Evolutionary conservation across 225 moss, liverwort and hornwort genomes (phyloP).

Genomic region (Straminergon stramineum): DNA sequence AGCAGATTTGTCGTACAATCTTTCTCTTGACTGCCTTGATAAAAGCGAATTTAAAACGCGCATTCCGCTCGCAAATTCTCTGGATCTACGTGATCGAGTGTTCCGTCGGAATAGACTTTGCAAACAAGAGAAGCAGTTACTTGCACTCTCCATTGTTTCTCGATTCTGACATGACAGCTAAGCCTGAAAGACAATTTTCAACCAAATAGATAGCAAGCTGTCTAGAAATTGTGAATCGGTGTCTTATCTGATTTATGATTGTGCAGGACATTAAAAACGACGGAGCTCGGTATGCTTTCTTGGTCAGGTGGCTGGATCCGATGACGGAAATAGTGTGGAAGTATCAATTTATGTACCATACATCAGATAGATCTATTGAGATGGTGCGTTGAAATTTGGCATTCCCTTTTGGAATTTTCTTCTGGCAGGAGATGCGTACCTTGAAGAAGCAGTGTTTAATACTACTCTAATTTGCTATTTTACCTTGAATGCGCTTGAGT

Average conservation of each 20-base stretch:
- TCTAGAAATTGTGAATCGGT: neutral
- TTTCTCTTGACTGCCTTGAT: neutral
- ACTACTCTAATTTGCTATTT: neutral
- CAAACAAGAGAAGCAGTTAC: too few species aligned
- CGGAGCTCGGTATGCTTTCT: constrained; percentile 82
- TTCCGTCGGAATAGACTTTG: neutral
- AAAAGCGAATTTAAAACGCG: neutral
- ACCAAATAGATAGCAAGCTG: neutral
- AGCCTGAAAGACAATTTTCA: neutral
- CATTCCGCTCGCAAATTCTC: neutral
- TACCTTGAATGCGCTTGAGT: neutral
- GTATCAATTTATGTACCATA: constrained; percentile 78
- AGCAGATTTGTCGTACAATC: neutral
- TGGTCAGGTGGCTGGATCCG: constrained; percentile 75
- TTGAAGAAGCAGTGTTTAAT: neutral
- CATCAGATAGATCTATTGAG: constrained; percentile 76
- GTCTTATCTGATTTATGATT: neutral
- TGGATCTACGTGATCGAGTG: neutral
- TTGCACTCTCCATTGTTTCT: too few species aligned
- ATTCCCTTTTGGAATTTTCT: neutral
- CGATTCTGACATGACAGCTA: neutral
- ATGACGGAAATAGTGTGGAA: constrained; percentile 82
- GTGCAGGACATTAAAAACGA: constrained; percentile 51
- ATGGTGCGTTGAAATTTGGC: constrained; percentile 40
- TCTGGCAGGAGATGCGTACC: neutral